A percentile compares a stretch with the other conserved stretches of the same genome.
phyloP scores from a whole-genome alignment of 2,329 filamentous ascomycete genomes.

The Botrytis cinerea region DNA sequence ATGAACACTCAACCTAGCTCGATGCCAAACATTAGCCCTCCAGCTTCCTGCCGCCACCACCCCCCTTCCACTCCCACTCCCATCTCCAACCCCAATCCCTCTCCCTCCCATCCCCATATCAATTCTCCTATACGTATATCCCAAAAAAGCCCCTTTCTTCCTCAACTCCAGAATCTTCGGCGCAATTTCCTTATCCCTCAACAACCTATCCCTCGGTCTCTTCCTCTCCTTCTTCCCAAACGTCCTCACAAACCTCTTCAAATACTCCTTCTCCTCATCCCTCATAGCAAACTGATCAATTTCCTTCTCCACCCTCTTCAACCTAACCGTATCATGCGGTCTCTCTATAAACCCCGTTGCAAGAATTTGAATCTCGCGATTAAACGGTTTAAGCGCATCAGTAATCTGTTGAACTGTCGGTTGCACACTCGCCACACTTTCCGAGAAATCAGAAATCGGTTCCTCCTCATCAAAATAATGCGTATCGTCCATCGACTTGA shows the following conservation, averaged over 20 bases:
- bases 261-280: slow-evolving; percentile 42
- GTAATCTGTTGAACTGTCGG: slow-evolving; percentile 37
- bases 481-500: slow-evolving; percentile 70
- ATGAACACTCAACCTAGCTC: slow-evolving; percentile 40
- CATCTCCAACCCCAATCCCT: slow-evolving; percentile 9
- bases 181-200: slow-evolving; percentile 71
- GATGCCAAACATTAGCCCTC: slow-evolving; percentile 37
- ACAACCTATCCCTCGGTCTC: slow-evolving; percentile 78
- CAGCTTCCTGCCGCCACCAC: slow-evolving; percentile 24
- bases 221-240: slow-evolving; percentile 64
- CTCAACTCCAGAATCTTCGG: slow-evolving; percentile 74
- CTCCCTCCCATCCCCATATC: slow-evolving; percentile 27
- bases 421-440: slow-evolving; percentile 42
- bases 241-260: slow-evolving; percentile 41
- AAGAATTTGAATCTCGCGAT: slow-evolving; percentile 41
- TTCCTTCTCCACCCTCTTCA: slow-evolving; percentile 41
- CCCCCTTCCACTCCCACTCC: slow-evolving; percentile 22
- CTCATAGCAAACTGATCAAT: slow-evolving; percentile 40
- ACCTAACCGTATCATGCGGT: slow-evolving; percentile 38
- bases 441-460: slow-evolving; percentile 64
- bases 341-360: slow-evolving; percentile 39
- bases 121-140: slow-evolving; percentile 78
- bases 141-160: slow-evolving; percentile 81
- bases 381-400: slow-evolving; percentile 40
- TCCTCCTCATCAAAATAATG: slow-evolving; percentile 89